Percentiles rank a stretch among this genome's conserved stretches.
phyloP scores from a whole-genome alignment of 1,139 yeast genomes.

The Yamadazyma epiphylla region DNA sequence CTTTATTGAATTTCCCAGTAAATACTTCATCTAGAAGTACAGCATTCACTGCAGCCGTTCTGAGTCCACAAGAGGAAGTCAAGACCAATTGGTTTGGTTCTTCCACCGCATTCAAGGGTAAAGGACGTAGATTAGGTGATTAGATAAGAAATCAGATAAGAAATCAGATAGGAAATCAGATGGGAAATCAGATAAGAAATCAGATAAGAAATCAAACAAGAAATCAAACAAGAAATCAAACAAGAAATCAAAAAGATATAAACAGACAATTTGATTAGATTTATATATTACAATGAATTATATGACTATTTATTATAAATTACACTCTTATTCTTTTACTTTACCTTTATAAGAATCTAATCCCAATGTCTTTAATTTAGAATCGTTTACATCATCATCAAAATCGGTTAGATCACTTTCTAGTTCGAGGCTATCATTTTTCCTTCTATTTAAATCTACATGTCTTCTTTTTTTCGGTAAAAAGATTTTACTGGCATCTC shows the following conservation, averaged over 20 bases:
- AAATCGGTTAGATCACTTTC: constrained; percentile 23
- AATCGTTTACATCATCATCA: constrained; percentile 20
- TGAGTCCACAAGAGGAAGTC: background rate
- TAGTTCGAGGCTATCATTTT: background rate
- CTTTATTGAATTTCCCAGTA: constrained; percentile 27
- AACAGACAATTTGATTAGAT: too few species aligned
- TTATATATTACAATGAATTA: too few species aligned
- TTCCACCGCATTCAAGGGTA: constrained; percentile 24
- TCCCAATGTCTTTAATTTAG: background rate
- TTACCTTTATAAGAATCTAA: background rate
- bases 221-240: too few species aligned
- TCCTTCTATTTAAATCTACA: constrained; percentile 1
- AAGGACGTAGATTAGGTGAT: constrained; percentile 33
- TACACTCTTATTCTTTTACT: too few species aligned
- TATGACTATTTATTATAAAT: too few species aligned
- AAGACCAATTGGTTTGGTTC: constrained; percentile 16
- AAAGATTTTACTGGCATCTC: constrained; percentile 8
- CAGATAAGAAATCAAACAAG: too few species aligned
- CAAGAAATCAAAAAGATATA: too few species aligned
- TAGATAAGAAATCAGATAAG: too few species aligned
- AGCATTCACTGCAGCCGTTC: constrained; percentile 18
- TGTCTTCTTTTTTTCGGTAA: constrained; percentile 8
- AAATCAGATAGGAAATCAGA: too few species aligned
- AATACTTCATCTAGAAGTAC: constrained; percentile 25
- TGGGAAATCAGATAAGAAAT: too few species aligned